phyloP scores from a whole-genome alignment of 1,139 yeast species.

The Arxiozyma telluris region DNA sequence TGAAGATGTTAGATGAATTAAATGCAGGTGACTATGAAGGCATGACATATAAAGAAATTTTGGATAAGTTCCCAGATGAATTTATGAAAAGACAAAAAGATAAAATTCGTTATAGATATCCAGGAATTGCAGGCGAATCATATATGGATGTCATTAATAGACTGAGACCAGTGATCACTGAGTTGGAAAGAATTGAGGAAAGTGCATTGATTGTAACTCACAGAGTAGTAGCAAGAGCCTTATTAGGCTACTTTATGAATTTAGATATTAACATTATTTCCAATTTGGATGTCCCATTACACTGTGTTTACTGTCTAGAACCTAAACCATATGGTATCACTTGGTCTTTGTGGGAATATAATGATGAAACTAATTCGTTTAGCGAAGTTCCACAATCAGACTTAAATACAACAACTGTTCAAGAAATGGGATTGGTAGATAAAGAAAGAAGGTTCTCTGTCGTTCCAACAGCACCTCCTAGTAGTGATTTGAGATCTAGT shows the following conservation, averaged over 20 bases:
- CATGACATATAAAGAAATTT: constrained; percentile 79
- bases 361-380: constrained; percentile 73
- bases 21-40: constrained; percentile 93
- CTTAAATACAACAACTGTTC: constrained; percentile 39
- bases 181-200: constrained; percentile 84
- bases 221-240: constrained; percentile 80
- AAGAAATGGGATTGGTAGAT: constrained; percentile 58
- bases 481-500: constrained; percentile 15
- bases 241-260: constrained; percentile 83
- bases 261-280: constrained; percentile 76
- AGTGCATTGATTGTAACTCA: constrained; percentile 79
- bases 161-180: constrained; percentile 81
- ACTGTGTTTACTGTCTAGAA: constrained; percentile 80
- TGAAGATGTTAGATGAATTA: constrained; percentile 87
- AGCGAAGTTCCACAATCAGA: constrained; percentile 61
- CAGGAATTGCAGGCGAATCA: constrained; percentile 97
- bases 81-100: constrained; percentile 65
- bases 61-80: constrained; percentile 62
- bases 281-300: constrained; percentile 86
- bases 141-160: constrained; percentile 88
- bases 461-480: constrained; percentile 61
- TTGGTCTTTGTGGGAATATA: constrained; percentile 81
- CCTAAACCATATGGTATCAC: constrained; percentile 94
- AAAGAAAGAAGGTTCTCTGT: constrained; percentile 61
- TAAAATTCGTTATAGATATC: constrained; percentile 78